Evolutionary conservation across 2,329 filamentous ascomycete species (phyloP).

Genomic region (Colletotrichum neosansevieriae): DNA sequence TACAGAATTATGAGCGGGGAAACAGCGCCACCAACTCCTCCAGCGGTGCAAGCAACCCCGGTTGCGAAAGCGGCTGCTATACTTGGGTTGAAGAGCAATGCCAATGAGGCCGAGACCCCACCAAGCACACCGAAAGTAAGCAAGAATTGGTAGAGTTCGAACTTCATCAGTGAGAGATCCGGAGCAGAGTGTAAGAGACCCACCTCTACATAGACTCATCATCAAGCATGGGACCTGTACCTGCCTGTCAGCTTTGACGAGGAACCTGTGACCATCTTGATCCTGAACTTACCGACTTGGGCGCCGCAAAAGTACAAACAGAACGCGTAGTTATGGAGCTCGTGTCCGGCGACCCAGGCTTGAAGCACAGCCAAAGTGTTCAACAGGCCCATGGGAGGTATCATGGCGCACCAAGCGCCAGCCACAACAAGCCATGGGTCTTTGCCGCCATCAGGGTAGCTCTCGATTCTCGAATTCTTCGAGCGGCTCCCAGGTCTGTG

Average conservation of each 20-base stretch:
- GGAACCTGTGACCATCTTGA: too few relatives aligned
- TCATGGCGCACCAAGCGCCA: conserved; percentile 75
- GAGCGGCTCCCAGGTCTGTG: neutral
- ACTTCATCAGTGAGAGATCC: neutral
- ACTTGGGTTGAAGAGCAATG: conserved; percentile 77
- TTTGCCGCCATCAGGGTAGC: conserved; percentile 77
- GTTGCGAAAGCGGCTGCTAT: conserved; percentile 74
- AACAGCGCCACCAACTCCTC: conserved; percentile 68
- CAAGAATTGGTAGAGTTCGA: conserved; percentile 77
- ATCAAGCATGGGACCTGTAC: too few relatives aligned
- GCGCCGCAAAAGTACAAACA: conserved; percentile 78
- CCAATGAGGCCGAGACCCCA: conserved; percentile 74
- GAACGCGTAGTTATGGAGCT: conserved; percentile 75
- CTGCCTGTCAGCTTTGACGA: too few relatives aligned
- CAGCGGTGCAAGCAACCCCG: conserved; percentile 76
- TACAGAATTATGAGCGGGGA: conserved; percentile 55
- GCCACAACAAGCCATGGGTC: conserved; percentile 79
- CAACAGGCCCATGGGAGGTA: conserved; percentile 74
- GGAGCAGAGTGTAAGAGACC: neutral
- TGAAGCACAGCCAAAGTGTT: conserved; percentile 76
- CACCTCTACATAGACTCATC: conserved; percentile 69
- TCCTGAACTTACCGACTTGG: conserved; percentile 69
- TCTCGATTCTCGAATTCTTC: neutral
- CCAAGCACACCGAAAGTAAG: conserved; percentile 75
- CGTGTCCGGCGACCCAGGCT: conserved; percentile 73